phyloP scores from a whole-genome alignment of 2,329 filamentous ascomycete species.

The Cercospora sp. region DNA sequence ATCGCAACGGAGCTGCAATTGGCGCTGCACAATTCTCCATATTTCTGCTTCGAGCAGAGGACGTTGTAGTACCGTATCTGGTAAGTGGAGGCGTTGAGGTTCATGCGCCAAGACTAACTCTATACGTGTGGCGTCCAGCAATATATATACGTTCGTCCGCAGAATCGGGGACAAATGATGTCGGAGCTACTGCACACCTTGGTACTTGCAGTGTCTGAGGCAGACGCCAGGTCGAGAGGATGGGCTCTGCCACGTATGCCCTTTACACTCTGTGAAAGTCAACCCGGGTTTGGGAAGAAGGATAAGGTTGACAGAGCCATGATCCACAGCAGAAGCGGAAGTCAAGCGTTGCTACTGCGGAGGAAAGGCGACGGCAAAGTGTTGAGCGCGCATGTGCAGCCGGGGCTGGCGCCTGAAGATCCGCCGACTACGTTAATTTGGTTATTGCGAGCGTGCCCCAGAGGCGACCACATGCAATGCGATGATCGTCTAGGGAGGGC shows the following conservation, averaged over 20 bases:
- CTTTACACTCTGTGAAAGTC: slow-evolving; percentile 31
- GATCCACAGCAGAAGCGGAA: slow-evolving; percentile 28
- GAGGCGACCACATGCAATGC: neutral
- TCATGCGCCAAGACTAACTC: neutral
- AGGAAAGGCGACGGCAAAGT: slow-evolving; percentile 9
- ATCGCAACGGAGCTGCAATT: slow-evolving; percentile 22
- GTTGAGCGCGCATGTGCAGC: slow-evolving; percentile 29
- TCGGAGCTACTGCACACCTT: slow-evolving; percentile 30
- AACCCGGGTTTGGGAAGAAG: slow-evolving; percentile 16
- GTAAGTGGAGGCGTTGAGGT: neutral
- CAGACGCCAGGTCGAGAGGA: slow-evolving; percentile 18
- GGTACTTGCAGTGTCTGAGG: slow-evolving; percentile 26
- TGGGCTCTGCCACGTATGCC: slow-evolving; percentile 17
- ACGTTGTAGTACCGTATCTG: slow-evolving; percentile 28
- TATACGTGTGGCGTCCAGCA: slow-evolving; percentile 9
- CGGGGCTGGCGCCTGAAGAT: slow-evolving; percentile 26
- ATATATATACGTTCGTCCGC: slow-evolving; percentile 29
- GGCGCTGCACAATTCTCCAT: slow-evolving; percentile 31
- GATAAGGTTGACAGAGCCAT: slow-evolving; percentile 14
- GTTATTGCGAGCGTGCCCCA: slow-evolving; percentile 27
- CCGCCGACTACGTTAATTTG: slow-evolving; percentile 30
- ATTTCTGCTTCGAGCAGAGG: slow-evolving; percentile 16
- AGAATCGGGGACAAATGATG: slow-evolving; percentile 27
- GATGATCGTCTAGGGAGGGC: neutral
- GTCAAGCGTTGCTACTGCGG: slow-evolving; percentile 27